Evolutionary conservation across 805 yeast species (phyloP).

Genomic region (Nakazawaea wickerhamii): DNA sequence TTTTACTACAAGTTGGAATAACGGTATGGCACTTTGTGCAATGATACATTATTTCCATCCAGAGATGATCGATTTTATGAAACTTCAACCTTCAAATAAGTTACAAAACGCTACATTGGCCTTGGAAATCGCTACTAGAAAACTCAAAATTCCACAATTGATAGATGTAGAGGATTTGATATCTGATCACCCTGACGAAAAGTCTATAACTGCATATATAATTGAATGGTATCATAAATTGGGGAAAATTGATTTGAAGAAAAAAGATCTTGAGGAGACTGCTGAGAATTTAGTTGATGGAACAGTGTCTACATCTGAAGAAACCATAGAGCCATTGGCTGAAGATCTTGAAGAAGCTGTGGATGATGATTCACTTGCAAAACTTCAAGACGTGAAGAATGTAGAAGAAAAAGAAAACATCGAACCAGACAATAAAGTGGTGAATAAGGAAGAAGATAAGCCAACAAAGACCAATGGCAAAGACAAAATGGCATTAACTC

Average conservation of each 20-base stretch:
- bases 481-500: too few species aligned
- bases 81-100: constrained; percentile 23
- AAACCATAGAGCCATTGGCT: background rate
- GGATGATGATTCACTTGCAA: too few species aligned
- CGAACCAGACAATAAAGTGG: background rate
- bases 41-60: constrained; percentile 37
- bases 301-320: background rate
- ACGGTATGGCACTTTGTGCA: constrained; percentile 44
- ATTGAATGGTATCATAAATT: constrained; percentile 54
- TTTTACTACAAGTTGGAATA: constrained; percentile 52
- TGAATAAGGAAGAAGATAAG: too few species aligned
- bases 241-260: constrained; percentile 6
- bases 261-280: background rate
- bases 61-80: constrained; percentile 30
- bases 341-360: background rate
- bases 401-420: background rate
- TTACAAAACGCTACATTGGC: constrained; percentile 31
- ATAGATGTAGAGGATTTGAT: constrained; percentile 52
- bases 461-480: too few species aligned
- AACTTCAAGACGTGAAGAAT: background rate
- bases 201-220: constrained; percentile 51
- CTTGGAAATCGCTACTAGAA: constrained; percentile 35
- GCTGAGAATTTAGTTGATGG: background rate
- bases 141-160: constrained; percentile 44
- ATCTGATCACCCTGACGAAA: constrained; percentile 50